Evolutionary conservation across 352 stramenopile genomes (phyloP), one percentile per base, ranked within the genome.

Genomic region (Phytophthora nicotianae): DNA sequence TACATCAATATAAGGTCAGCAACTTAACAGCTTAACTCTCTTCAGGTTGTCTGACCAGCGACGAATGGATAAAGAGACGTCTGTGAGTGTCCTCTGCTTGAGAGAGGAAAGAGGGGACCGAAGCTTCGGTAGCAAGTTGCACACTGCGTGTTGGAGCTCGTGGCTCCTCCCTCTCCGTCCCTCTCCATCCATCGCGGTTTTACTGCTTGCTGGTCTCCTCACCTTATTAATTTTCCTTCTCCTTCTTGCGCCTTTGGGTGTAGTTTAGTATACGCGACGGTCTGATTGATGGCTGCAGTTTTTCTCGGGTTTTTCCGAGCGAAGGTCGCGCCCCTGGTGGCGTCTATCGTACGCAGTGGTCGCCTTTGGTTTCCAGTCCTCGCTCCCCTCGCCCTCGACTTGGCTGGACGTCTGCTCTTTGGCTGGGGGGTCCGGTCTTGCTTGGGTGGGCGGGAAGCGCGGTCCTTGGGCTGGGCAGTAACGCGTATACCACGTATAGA

Each of bases 161-260:
- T 29, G 47, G 45, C 24, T 61, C 21, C 41, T 41, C 26, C 40
- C 26, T 41, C 35, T 61, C 46, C 40, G 27, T 63, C 52, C 29
- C 29, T 63, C 52, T 68, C 62, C 62, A 70, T 70, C 62, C 48
- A 65, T 70, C 62, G 23, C 41, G n/a, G 46, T 8, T 3, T 19
- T 16, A 13, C n/a, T 33, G 13, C 14, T 24, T n/a, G 24, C 14
- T n/a, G 16, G 10, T 27, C 23, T 17, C 13, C 33, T 56, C 8
- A 56, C 49, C 49, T 35, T 43, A 32, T 50, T 23, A 26, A 21
- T 38, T 40, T n/a, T 26, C 26, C 24, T 52, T 24, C n/a, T 49
- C 35, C 54, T 54, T 35, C 19, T 38, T 38, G n/a, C 23, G 24
- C 20, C 7, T 14, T 26, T 38, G 32, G 10, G 32, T 38, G 32